Base-by-base conservation (phyloP, 2,329 filamentous ascomycete genomes). In the Beauveria pseudobassiana region DNA sequence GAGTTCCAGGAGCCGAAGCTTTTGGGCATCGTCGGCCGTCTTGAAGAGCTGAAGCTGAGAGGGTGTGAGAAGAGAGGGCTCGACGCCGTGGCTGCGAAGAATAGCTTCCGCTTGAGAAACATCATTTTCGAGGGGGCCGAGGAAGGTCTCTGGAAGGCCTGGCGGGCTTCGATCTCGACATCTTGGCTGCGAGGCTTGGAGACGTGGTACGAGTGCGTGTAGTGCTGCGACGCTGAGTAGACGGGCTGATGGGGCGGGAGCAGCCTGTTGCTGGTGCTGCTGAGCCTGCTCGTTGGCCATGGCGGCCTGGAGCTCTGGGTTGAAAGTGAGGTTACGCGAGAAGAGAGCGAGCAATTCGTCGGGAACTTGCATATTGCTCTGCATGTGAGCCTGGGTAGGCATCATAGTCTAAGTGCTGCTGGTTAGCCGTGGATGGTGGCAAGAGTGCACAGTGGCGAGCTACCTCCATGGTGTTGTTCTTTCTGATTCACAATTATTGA, bases 341-440 rank as follows among this genome's bases (percentile, higher is more conserved):
- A 96, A 92, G 69, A 96, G 86, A 63, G 83, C 79, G n/a, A 88
- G 83, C 42, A 96, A 87, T 67, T 96, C 92, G 65, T 96, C 90
- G 71, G 93, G 87, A 69, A 86, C 82, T 74, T 88, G 85, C 77
- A 84, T 82, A 64, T 76, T 79, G 58, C 67, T 57, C 59, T 70
- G 67, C 46, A 66, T 58, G 61, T 63, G 67, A 70, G 73, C 68
- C 66, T 75, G 76, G 65, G 75, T 65, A 68, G 75, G 76, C 63
- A 73, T 75, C 75, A 78, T 78, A 54, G 62, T 67, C 69, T 70
- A 38, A 61, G 57, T 60, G 34, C 46, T 45, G 34, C 24, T 51
- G 22, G 38, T 57, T 57, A 57, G 60, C 38, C 45, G 34, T 45
- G 22, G 59, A 30, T 48, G 7, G 26, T 53, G 46, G 30, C 38